A percentile compares a stretch with the other conserved stretches of the same genome.
These are phyloP conservation scores for Cordyceps javanica DNA, from an alignment of 2,329 filamentous ascomycete genomes.

Conservation along the genomic window DNA sequence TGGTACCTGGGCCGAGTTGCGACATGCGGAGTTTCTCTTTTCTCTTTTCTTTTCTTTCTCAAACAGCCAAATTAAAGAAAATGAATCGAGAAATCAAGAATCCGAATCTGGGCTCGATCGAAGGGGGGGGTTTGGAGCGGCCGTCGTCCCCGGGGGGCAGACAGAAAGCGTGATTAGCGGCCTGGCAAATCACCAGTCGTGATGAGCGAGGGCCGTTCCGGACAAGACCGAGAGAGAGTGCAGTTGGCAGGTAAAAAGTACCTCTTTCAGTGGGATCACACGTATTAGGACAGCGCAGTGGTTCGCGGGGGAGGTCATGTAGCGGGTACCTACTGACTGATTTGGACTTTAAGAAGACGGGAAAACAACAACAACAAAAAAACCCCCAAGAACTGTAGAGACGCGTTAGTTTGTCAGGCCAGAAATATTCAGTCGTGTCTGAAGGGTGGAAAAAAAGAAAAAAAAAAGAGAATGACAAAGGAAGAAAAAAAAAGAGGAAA, in stretches of 20 bases:
- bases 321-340: no score
- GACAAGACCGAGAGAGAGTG: constrained; percentile 6
- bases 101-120: background rate
- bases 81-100: background rate
- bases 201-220: background rate
- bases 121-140: no score
- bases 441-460: background rate
- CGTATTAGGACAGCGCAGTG: background rate
- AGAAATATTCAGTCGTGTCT: no score
- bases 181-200: constrained; percentile 2
- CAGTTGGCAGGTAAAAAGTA: no score
- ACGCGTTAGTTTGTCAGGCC: no score
- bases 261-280: constrained; percentile 1
- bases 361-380: no score
- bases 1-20: constrained; percentile 8
- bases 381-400: no score
- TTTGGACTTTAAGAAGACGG: no score
- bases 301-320: constrained; percentile 1
- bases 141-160: background rate
- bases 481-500: background rate
- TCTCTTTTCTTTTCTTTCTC: no score
- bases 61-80: no score
- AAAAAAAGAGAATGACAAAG: background rate
- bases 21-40: constrained; percentile 15
- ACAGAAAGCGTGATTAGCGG: background rate